phyloP scores from a whole-genome alignment of 2,329 filamentous ascomycete genomes.

The Cercospora brassicicola region DNA sequence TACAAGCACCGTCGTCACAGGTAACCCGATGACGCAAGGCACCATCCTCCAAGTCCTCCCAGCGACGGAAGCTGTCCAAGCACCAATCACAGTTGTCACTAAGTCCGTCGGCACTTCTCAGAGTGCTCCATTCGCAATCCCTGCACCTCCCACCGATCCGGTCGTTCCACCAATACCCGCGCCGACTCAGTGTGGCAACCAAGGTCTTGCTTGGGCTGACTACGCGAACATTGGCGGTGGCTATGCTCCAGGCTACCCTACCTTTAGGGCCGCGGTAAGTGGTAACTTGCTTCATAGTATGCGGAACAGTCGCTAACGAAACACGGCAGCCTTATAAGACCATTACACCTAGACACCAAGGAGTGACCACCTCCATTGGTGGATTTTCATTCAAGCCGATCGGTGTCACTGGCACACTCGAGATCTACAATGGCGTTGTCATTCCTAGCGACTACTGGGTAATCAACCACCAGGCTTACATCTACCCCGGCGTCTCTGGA shows the following conservation, averaged over 20 bases:
- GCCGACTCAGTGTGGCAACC: not conserved
- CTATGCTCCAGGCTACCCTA: not conserved
- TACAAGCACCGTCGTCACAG: not conserved
- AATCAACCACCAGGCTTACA: conserved; percentile 28
- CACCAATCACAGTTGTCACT: not conserved
- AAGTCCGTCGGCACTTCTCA: not conserved
- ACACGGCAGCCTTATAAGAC: not conserved
- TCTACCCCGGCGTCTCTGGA: conserved; percentile 19
- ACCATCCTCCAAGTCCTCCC: not conserved
- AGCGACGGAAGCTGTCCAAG: not conserved
- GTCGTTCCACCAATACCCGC: not conserved
- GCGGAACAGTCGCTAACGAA: not conserved
- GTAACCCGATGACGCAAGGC: not conserved
- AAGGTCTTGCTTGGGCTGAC: not conserved
- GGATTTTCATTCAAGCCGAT: not conserved
- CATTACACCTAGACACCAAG: not conserved
- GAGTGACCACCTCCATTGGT: not conserved
- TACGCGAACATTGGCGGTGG: not conserved
- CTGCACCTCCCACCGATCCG: not conserved
- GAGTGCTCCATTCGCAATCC: not conserved
- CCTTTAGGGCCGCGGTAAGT: not conserved
- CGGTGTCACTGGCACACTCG: not conserved
- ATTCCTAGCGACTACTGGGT: not conserved
- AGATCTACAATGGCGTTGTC: conserved; percentile 2
- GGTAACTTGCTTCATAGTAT: not conserved